These are phyloP conservation scores for Grammothele lineata DNA, from an alignment of 768 basidiomycete genomes.

Conservation along the genomic window DNA sequence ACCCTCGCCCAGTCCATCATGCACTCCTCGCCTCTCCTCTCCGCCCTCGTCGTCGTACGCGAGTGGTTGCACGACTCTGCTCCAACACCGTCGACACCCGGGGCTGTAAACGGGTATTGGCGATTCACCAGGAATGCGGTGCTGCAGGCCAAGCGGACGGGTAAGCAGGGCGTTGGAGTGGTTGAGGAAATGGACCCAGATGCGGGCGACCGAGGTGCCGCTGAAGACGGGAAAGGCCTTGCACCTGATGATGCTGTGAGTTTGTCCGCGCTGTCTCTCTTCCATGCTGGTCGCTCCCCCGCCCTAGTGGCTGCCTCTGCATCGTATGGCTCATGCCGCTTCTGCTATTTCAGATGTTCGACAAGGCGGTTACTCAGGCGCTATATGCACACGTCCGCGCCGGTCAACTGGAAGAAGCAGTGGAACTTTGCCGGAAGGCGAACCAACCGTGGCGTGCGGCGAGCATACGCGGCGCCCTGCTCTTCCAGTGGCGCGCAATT, in stretches of 20 bases:
- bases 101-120: slow-evolving; percentile 80
- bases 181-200: slow-evolving; percentile 81
- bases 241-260: slow-evolving; percentile 78
- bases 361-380: slow-evolving; percentile 71
- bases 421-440: slow-evolving; percentile 74
- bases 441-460: slow-evolving; percentile 94
- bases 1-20: slow-evolving; percentile 74
- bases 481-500: slow-evolving; percentile 74
- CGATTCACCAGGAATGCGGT: slow-evolving; percentile 75
- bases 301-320: too few relatives aligned
- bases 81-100: slow-evolving; percentile 60
- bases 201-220: slow-evolving; percentile 46
- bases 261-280: too few relatives aligned
- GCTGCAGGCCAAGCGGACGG: slow-evolving; percentile 59
- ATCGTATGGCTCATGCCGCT: not conserved
- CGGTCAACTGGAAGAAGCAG: slow-evolving; percentile 80
- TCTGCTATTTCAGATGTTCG: slow-evolving; percentile 72
- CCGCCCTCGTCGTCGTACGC: slow-evolving; percentile 77
- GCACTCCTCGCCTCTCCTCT: slow-evolving; percentile 58
- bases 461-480: slow-evolving; percentile 74
- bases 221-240: slow-evolving; percentile 46
- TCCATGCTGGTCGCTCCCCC: too few relatives aligned
- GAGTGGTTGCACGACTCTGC: slow-evolving; percentile 87
- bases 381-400: slow-evolving; percentile 81
- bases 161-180: slow-evolving; percentile 42